A percentile compares a stretch with the other conserved stretches of the same genome.
These are phyloP conservation scores for Tylopilus rubrobrunneus DNA, from an alignment of 768 basidiomycete species.

Conservation along the genomic window DNA sequence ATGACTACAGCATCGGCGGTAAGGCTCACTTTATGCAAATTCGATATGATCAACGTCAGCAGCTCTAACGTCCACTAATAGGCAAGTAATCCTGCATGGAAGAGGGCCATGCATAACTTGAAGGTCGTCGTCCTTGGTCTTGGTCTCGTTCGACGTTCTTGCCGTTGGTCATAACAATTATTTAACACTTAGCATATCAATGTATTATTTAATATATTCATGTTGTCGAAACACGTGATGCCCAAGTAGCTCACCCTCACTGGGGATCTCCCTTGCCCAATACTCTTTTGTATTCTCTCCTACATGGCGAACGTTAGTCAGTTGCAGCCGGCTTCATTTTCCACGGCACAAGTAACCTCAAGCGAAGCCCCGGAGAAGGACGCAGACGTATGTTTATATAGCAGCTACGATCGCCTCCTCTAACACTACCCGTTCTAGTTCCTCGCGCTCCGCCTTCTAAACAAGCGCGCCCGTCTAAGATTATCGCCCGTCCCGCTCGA, in stretches of 20 bases:
- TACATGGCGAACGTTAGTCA: constrained; percentile 32
- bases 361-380: constrained; percentile 27
- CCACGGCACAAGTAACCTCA: constrained; percentile 25
- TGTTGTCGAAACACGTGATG: not conserved
- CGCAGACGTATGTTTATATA: constrained; percentile 23
- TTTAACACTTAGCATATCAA: not conserved
- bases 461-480: constrained; percentile 62
- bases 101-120: too few species aligned
- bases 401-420: not conserved
- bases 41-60: too few species aligned
- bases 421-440: constrained; percentile 29
- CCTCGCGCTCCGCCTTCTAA: constrained; percentile 38
- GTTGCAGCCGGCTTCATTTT: constrained; percentile 20
- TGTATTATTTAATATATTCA: not conserved
- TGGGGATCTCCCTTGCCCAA: not conserved
- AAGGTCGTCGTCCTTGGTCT: too few species aligned
- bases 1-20: too few species aligned
- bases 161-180: not conserved
- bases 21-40: too few species aligned
- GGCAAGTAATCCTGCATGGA: too few species aligned
- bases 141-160: too few species aligned
- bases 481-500: constrained; percentile 53
- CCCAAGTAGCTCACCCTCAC: not conserved
- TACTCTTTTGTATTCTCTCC: not conserved
- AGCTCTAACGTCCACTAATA: too few species aligned